Evolutionary conservation across 495 filamentous ascomycete genomes (phyloP), one percentile per base, ranked within the genome.

Genomic region (Aeminium ludgeri): DNA sequence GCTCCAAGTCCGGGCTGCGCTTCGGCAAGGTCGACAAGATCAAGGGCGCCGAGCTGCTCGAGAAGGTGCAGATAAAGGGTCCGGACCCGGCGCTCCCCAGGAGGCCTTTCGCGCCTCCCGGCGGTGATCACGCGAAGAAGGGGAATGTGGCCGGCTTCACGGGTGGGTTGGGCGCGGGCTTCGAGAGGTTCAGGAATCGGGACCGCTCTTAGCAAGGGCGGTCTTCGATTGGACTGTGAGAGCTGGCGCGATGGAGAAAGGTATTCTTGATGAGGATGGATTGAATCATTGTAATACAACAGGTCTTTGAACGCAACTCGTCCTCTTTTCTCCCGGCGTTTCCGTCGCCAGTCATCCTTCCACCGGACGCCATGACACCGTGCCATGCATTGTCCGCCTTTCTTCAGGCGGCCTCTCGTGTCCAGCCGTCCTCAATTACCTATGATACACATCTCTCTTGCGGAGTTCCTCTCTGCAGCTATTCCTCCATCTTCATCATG

Each of bases 11-110:
- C 35, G 93, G 91, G 59, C 82, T 78, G 65, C 89, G 93, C 58
- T 99, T 93, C 54, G 80, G 83, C 3, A 76, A 78, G 36, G 89
- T 99, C n/a, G 81, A 95, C 60, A 75, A 78, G 29, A 64, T 84
- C 59, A 84, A 86, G 55, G 89, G 87, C 0, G 82, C 85, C 0
- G 59, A 81, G 10, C 54, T 99, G 45, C 58, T 95, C 20, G 86
- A 95, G 61, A 97, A 97, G 84, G 53, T 52, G 16, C 17, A 33
- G 29, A 19, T 10, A 2, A 29, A 12, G 5, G 30, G 18, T 23
- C 20, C 10, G 17, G 23, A 25, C 23, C 23, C 23, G 8, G 23
- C 23, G 23, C 23, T 8, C 23, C 8, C 23, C 8, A 3, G 8
- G 23, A 25, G 23, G 23, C 23, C 23, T 25, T 25, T 25, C 23